These are phyloP conservation scores for Leptodontidium sp. DNA, from an alignment of 2,329 filamentous ascomycete species.

Conservation along the genomic window DNA sequence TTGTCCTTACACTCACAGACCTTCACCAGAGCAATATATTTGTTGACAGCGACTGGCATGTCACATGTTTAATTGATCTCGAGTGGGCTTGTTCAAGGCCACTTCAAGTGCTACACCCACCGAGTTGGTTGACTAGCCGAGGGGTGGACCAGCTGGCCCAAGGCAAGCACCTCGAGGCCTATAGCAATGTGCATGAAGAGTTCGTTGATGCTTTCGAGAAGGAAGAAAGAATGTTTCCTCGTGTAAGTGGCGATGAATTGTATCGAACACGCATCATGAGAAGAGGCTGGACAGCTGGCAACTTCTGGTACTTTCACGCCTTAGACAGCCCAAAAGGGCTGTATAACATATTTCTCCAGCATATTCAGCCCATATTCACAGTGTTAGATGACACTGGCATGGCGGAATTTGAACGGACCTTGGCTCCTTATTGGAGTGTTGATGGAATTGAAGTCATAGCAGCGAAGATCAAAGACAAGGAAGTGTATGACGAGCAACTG, in stretches of 20 bases:
- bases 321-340: conserved; percentile 39
- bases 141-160: conserved; percentile 30
- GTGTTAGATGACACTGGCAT: conserved; percentile 2
- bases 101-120: conserved; percentile 45
- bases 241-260: conserved; percentile 24
- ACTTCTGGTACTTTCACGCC: conserved; percentile 41
- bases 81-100: conserved; percentile 47
- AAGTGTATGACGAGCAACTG: conserved; percentile 19
- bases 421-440: conserved; percentile 17
- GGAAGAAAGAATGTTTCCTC: conserved; percentile 34
- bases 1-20: conserved; percentile 49
- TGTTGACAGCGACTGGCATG: conserved; percentile 48
- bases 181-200: conserved; percentile 32
- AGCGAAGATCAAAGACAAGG: conserved; percentile 15
- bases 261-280: conserved; percentile 36
- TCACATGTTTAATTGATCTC: conserved; percentile 48
- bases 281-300: conserved; percentile 38
- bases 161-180: conserved; percentile 34
- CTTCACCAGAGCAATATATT: conserved; percentile 52
- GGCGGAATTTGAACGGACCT: conserved; percentile 15
- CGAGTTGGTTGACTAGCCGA: conserved; percentile 45
- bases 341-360: conserved; percentile 38
- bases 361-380: conserved; percentile 39
- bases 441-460: conserved; percentile 10
- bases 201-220: conserved; percentile 37